Conservation (phyloP, 352 stramenopile species). For the Phytopythium oedochilum region DNA sequence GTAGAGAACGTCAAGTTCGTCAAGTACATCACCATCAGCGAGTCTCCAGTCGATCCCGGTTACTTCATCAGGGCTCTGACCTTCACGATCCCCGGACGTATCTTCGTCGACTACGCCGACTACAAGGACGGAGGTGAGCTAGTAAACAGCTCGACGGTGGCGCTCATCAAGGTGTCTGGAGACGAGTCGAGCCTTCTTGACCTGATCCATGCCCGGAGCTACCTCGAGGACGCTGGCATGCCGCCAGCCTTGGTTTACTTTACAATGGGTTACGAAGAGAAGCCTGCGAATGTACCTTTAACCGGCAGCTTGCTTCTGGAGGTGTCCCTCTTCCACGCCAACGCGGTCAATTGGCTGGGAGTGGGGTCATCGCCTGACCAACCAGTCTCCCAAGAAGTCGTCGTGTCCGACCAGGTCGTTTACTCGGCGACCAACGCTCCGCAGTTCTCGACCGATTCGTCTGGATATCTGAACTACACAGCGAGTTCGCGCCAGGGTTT, state of each 20-base stretch:
- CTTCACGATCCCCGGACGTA: not conserved
- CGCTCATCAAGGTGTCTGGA: not conserved
- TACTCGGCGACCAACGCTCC: not conserved
- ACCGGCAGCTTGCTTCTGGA: not conserved
- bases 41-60: not conserved
- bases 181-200: not conserved
- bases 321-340: not conserved
- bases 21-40: not conserved
- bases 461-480: not conserved
- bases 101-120: conserved; percentile 1
- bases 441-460: conserved; percentile 1
- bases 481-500: not conserved
- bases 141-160: not conserved
- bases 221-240: not conserved
- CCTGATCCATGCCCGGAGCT: not conserved
- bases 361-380: not conserved
- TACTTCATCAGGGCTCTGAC: not conserved
- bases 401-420: not conserved
- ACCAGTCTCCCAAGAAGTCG: not conserved
- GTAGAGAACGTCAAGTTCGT: not conserved
- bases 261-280: too few species aligned
- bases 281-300: not conserved
- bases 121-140: not conserved
- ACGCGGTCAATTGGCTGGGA: not conserved
- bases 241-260: not conserved